Base-by-base conservation (phyloP, 2,329 filamentous ascomycete species). In the Fusarium anguioides region DNA sequence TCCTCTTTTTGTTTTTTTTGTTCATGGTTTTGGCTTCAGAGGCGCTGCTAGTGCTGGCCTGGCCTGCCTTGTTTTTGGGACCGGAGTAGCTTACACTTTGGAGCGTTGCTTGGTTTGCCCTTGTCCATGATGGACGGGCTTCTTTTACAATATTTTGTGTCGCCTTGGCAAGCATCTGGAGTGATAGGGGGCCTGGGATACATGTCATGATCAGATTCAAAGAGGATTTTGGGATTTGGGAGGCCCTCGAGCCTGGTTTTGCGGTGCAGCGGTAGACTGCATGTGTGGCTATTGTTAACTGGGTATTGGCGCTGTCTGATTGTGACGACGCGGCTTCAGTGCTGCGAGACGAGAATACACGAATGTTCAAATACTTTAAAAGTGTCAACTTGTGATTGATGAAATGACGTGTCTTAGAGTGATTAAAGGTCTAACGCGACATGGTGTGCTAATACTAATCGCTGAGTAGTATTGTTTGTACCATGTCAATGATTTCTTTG, bases 301-400 rank as follows among this genome's bases (percentile, higher is more conserved):
- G 68, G 76, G 71, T 72, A 73, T 72, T 60, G 74, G 76, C 71
- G 75, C 72, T 75, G 72, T 73, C 70, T 61, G 72, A 69, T 72
- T 75, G 69, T 69, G 69, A 76, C 68, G 66, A 65, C 67, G 72
- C 72, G 71, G 75, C 74, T 68, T 68, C 56, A 64, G 63, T 57
- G 73, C 72, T 65, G 73, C 73, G 67, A 75, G 71, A 77, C 72
- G 75, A 77, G 76, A 79, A 79, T 78, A 79, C 68, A 79, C 74
- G 77, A 79, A 69, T 64, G 75, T 77, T 75, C 61, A 69, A 71
- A 70, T 52, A 70, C 10, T 29, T 37, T 40, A 2, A 18, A 26
- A 7, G 37, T 23, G 14, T 24, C 18, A 23, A 37, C 11, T 7
- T 41, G 14, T 36, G n/a, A 26, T n/a, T n/a, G n/a, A 5, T 24